Evolutionary conservation across 1,284 basidiomycete species (phyloP), one percentile per base, ranked within the genome.

Genomic region (Trichosporon coremiiforme): DNA sequence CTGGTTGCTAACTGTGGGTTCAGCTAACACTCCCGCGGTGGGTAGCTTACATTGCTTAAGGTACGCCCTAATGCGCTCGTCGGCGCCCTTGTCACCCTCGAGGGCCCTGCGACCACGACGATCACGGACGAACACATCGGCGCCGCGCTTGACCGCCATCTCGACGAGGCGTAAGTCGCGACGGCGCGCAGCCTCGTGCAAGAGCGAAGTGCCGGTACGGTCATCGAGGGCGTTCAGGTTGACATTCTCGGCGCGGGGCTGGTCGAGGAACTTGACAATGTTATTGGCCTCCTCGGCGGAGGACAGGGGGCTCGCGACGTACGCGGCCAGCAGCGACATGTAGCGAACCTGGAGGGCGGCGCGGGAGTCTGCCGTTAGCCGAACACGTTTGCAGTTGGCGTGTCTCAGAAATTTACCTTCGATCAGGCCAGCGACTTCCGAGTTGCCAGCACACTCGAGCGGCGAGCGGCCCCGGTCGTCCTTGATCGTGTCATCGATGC

Each of bases 61-160:
- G 75, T 95, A 94, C 0, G 90, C 91, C 72, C 90, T 88, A 70
- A 96, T 91, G 45, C 90, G 87, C 76, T 96, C 93, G 74, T 89
- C 65, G 81, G 83, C 35, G 85, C 87, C 77, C 68, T 85, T 86
- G 31, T 87, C 85, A 17, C 83, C 80, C 66, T 97, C 94, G 65
- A 89, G 86, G 0, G 92, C 89, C 71, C 90, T 87, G 77, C 90
- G 90, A 9, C 95, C 94, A 66, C 85, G 87, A 38, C 89, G 86
- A 82, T 98, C 93, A 6, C 94, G 87, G 1, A 91, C 90, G 76
- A 96, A 95, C 1, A 97, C 91, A 79, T 97, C 94, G 0, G 93
- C 94, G 0, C 95, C 95, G 12, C 90, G 90, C 66, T 90, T 88
- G 0, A 95, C 89, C 0, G 90, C 90, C 12, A 93, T 86, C 79